These are phyloP conservation scores for Drechslerella coelobrocha DNA, from an alignment of 2,329 filamentous ascomycete species.

Conservation along the genomic window DNA sequence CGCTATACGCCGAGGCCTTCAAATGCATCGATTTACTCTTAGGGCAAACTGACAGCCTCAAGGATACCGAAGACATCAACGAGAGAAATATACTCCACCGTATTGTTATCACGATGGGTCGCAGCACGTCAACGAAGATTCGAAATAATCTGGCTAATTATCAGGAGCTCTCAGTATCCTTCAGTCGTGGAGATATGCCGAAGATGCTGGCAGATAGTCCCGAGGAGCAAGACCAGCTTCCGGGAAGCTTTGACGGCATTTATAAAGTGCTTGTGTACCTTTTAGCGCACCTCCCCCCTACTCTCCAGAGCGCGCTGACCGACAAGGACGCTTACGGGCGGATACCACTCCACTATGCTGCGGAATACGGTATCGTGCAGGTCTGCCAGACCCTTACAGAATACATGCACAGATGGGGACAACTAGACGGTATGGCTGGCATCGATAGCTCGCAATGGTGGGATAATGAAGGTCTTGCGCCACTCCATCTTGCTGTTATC, in stretches of 20 bases:
- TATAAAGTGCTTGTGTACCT: slow-evolving; percentile 59
- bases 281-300: slow-evolving; percentile 71
- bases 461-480: slow-evolving; percentile 87
- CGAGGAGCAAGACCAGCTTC: slow-evolving; percentile 43
- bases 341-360: slow-evolving; percentile 87
- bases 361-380: slow-evolving; percentile 91
- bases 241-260: slow-evolving; percentile 43
- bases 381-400: slow-evolving; percentile 86
- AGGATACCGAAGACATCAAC: slow-evolving; percentile 92
- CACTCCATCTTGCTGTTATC: slow-evolving; percentile 88
- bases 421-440: slow-evolving; percentile 82
- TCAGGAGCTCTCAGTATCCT: slow-evolving; percentile 61
- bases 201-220: slow-evolving; percentile 18
- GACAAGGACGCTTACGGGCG: slow-evolving; percentile 80
- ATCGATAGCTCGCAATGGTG: slow-evolving; percentile 91
- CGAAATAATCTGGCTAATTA: slow-evolving; percentile 60
- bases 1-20: slow-evolving; percentile 74
- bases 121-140: slow-evolving; percentile 68
- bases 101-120: slow-evolving; percentile 87
- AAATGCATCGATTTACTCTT: slow-evolving; percentile 76
- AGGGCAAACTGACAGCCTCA: slow-evolving; percentile 71
- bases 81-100: slow-evolving; percentile 91
- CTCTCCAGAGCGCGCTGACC: slow-evolving; percentile 72
- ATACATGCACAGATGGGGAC: slow-evolving; percentile 85
- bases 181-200: slow-evolving; percentile 18